phyloP scores from a whole-genome alignment of 768 basidiomycete species.

The Gloeopeniophorella convolvens region DNA sequence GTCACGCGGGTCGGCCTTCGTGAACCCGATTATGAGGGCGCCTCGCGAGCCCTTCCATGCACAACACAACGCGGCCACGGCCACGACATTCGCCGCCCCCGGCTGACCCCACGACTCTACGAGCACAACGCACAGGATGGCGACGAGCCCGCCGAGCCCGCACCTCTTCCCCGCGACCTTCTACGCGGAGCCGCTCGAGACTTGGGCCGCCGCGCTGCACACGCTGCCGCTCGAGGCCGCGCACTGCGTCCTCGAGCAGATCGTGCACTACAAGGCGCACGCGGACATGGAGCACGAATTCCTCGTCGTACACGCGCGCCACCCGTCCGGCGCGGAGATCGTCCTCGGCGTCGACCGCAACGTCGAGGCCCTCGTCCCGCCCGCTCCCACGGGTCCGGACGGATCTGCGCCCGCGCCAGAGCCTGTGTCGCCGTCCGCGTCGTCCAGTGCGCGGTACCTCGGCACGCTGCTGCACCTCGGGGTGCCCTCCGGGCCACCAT shows the following conservation, averaged over 20 bases:
- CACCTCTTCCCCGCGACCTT: conserved; percentile 9
- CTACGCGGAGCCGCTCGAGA: conserved; percentile 7
- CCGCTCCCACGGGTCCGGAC: background rate
- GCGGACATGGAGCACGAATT: conserved; percentile 21
- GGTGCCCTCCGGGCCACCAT: background rate
- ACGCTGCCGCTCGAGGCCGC: background rate
- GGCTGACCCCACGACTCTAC: background rate
- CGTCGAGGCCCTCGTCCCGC: background rate
- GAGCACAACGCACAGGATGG: too few relatives aligned
- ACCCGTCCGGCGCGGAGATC: conserved; percentile 14
- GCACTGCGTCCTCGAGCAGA: conserved; percentile 10
- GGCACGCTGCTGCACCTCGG: conserved; percentile 4
- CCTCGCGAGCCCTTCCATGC: too few relatives aligned
- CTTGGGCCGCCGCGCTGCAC: conserved; percentile 15
- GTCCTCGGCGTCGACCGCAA: conserved; percentile 21
- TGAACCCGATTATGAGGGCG: too few relatives aligned
- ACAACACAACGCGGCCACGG: too few relatives aligned
- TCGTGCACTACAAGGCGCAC: conserved; percentile 19
- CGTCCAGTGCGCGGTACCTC: conserved; percentile 11
- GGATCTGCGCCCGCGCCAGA: background rate
- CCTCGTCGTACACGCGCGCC: conserved; percentile 11
- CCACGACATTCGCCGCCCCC: background rate
- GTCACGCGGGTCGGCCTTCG: too few relatives aligned
- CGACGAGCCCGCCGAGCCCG: background rate
- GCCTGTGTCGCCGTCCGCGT: background rate